Base-by-base conservation (phyloP, 305 asterid genomes). In the Rubia tinctorum region DNA sequence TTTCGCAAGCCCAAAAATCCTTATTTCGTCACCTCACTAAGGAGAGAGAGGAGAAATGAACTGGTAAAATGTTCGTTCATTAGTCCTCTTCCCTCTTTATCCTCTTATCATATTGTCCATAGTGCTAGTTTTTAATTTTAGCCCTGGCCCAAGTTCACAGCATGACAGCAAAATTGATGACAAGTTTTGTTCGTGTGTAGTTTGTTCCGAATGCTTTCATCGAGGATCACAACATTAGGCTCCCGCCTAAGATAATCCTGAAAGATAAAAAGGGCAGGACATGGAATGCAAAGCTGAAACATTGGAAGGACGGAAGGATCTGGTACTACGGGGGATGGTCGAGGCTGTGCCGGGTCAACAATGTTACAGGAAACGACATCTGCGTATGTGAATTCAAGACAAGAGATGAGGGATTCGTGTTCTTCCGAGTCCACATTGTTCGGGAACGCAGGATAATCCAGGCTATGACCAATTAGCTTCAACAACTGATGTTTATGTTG, bases 241-340 rank as follows among this genome's bases (percentile, higher is more conserved):
- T 77, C 73, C 80, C 73, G 27, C 1, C 30, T 1, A 2, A n/a
- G 42, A 44, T 71, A 23, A 45, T 12, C 51, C 62, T 71, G 2
- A 63, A 49, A 2, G 76, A 71, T 22, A 66, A 67, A 15, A 10
- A 34, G 2, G 73, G 59, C 6, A 66, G 71, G 27, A 30, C 60
- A 2, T 66, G 71, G 72, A 3, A 1, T 5, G 0, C 68, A 3
- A 72, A 58, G 37, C 22, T 30, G 43, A 18, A 34, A 0, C 3
- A 13, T 0, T 71, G 80, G 80, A 34, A 14, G 22, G 80, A 77
- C 67, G 80, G 76, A 2, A 69, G 80, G 18, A 5, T 59, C 23
- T 82, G 86, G 82, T 75, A 85, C 56, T 64, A 8, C 39, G 64
- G 77, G 6, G 90, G 95, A 70, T 85, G 89, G 90, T 44, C 18